A percentile compares a stretch with the other conserved stretches of the same genome.
phyloP scores from a whole-genome alignment of 2,329 filamentous ascomycete genomes.

The Bipolaris victoriae region DNA sequence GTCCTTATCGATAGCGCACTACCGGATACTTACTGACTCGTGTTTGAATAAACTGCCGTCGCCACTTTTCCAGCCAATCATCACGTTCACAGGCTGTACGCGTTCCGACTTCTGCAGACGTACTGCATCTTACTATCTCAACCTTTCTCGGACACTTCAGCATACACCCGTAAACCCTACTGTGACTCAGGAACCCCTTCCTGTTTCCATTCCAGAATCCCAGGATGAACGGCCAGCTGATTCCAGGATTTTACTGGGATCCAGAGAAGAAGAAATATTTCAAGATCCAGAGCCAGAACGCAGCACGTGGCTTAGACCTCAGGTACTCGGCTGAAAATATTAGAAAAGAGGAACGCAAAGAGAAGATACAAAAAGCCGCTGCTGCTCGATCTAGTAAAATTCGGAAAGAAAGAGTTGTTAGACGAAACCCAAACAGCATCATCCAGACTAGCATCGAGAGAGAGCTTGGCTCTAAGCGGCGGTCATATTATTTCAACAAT shows the following conservation, averaged over 20 bases:
- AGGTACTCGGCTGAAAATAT: constrained; percentile 54
- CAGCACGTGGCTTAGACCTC: constrained; percentile 37
- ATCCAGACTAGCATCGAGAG: constrained; percentile 30
- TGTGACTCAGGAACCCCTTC: not conserved
- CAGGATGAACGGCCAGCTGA: constrained; percentile 48
- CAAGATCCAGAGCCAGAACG: constrained; percentile 50
- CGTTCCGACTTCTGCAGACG: not conserved
- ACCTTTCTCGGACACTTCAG: not conserved
- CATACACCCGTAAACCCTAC: not conserved
- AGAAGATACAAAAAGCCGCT: constrained; percentile 19
- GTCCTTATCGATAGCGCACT: constrained; percentile 24
- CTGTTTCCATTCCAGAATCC: not conserved
- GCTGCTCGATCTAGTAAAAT: constrained; percentile 17
- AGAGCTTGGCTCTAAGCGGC: constrained; percentile 35
- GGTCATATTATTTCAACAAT: constrained; percentile 25
- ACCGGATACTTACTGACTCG: constrained; percentile 24
- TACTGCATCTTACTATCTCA: not conserved
- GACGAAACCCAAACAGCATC: constrained; percentile 25
- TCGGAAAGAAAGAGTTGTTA: constrained; percentile 34
- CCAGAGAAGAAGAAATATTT: constrained; percentile 59
- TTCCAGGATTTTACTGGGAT: constrained; percentile 59
- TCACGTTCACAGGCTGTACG: not conserved
- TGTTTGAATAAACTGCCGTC: constrained; percentile 4
- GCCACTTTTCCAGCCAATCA: constrained; percentile 2
- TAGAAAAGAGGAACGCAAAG: constrained; percentile 42